phyloP scores from a whole-genome alignment of 176 grass and related monocot genomes.

The Carex myosuroides region DNA sequence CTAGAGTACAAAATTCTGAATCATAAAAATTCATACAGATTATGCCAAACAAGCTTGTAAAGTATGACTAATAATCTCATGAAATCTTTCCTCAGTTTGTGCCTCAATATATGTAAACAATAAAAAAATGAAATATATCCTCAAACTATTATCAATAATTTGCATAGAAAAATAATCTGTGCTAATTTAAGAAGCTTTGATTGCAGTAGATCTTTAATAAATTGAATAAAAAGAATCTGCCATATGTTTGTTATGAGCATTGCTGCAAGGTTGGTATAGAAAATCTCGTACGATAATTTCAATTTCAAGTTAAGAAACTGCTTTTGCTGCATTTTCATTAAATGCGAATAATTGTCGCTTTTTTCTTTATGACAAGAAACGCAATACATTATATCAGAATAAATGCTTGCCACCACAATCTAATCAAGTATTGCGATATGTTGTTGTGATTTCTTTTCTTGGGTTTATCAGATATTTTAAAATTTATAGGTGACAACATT shows the following conservation, averaged over 20 bases:
- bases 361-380: slow-evolving; percentile 1
- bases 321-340: background rate
- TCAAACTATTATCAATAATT: background rate
- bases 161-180: background rate
- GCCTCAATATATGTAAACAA: background rate
- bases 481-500: background rate
- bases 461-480: background rate
- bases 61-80: background rate
- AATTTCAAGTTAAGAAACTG: background rate
- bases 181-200: background rate
- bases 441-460: background rate
- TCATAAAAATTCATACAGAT: background rate
- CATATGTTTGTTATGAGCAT: background rate
- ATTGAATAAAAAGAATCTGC: background rate
- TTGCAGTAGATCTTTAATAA: background rate
- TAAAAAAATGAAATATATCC: background rate
- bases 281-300: background rate
- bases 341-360: background rate
- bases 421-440: background rate
- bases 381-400: slow-evolving; percentile 9
- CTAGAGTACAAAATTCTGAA: background rate
- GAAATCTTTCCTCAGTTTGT: background rate
- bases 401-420: slow-evolving; percentile 9
- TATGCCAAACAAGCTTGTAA: background rate
- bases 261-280: background rate